Conservation (phyloP, 2,329 filamentous ascomycete genomes). For the Dothistroma pini region DNA sequence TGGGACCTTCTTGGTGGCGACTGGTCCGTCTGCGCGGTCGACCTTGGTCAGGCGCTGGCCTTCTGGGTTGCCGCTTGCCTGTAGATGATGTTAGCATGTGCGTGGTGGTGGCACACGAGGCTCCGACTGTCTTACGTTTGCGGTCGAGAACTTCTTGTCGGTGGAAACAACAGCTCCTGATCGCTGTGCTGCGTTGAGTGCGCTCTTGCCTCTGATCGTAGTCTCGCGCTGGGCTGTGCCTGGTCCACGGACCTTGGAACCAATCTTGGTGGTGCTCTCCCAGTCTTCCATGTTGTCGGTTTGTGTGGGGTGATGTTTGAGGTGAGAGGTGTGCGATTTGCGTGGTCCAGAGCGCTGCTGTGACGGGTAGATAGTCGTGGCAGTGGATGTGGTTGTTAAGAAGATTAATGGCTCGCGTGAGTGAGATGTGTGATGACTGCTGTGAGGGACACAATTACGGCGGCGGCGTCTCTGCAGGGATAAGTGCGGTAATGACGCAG, state of each 20-base stretch:
- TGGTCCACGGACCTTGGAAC: conserved; percentile 71
- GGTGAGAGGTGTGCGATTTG: not conserved
- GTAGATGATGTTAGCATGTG: conserved; percentile 1
- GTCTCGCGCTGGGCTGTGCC: conserved; percentile 71
- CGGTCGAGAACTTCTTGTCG: conserved; percentile 83
- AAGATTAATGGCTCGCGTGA: not conserved
- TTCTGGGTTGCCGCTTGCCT: conserved; percentile 51
- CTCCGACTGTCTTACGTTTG: conserved; percentile 66
- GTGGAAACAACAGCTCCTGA: conserved; percentile 71
- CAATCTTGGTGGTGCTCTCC: conserved; percentile 89
- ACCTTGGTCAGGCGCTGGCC: conserved; percentile 97
- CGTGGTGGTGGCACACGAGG: not conserved
- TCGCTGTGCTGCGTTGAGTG: conserved; percentile 86
- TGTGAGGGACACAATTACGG: not conserved
- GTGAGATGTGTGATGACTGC: not conserved
- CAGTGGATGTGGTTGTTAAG: conserved; percentile 1
- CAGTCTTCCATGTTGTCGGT: conserved; percentile 60
- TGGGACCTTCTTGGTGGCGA: conserved; percentile 92
- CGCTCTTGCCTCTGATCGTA: conserved; percentile 77
- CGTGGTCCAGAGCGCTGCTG: not conserved
- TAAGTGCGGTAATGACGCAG: not conserved
- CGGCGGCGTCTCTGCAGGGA: not conserved
- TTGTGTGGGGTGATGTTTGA: not conserved
- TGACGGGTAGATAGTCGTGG: not conserved
- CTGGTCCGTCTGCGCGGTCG: conserved; percentile 93